Base-by-base conservation (phyloP, 441 rosid genomes). In the Capsella rubella region DNA sequence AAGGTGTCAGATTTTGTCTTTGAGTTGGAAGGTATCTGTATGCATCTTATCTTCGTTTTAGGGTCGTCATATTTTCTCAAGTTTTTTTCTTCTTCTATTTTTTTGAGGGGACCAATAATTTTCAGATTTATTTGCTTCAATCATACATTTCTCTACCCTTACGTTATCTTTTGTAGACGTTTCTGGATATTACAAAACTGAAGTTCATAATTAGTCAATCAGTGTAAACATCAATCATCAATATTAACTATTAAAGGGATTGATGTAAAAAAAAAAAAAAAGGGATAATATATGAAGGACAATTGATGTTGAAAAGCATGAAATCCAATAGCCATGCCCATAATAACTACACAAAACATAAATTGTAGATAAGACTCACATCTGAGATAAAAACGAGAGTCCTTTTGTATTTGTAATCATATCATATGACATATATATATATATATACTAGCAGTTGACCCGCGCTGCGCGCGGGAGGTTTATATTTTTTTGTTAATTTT, bases 11-110 rank as follows among this genome's bases (percentile, higher is more conserved):
- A 21, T 32, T 32, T 32, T 28, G 37, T 5, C 3, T 47, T 47
- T 40, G 27, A 39, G 54, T 28, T 47, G 60, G 72, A 32, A 32
- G 15, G 10, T 61, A 40, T 58, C 14, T 28, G 37, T 27, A 8
- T 66, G 16, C 54, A 68, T 69, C 70, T 75, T 75, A 75, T 68
- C 74, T 61, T 69, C 69, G 21, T 75, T 61, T 75, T 69, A 75
- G 18, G 79, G 74, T 75, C 51, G 18, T 53, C 11, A 51, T 43
- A 52, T 31, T 59, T 59, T 68, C 37, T 15, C 50, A 13, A 14
- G 16, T 31, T 31, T 18, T 21, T 21, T 2, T 1, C 2, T 2
- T 21, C 2, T 21, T 21, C n/a, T n/a, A n/a, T 21, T 21, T 21
- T 40, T 74, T 3, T 8, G 4, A 49, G 35, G 64, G 51, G 69